Base-by-base conservation (phyloP, 2,329 filamentous ascomycete species). In the Aspergillus calidoustus region DNA sequence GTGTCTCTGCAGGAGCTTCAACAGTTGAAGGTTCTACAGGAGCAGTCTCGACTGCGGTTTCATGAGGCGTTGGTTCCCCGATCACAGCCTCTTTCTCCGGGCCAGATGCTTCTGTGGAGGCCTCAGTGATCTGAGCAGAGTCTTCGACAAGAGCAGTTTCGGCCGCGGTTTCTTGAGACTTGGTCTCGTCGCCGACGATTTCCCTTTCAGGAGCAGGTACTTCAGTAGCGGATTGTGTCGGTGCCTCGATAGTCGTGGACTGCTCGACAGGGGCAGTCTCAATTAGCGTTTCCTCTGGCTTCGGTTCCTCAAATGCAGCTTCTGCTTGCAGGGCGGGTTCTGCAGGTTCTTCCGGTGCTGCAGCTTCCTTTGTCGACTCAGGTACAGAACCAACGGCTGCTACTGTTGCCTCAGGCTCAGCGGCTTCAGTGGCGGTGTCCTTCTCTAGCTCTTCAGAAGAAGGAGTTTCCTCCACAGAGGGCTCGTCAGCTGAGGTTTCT, bases 291-390 rank as follows among this genome's bases (percentile, higher is more conserved):
- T 66, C 59, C 30, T 65, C 55, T n/a, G 44, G 44, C 3, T 52
- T 52, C 15, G 64, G 44, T 51, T 64, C 67, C 38, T 66, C 62
- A n/a, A 46, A 43, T 4, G 23, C 47, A n/a, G 50, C 17, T 23
- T 59, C 60, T 44, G 64, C 50, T 22, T 31, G 41, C 19, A 59
- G 13, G 31, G 66, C 57, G 22, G 7, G 19, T 41, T 41, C 34
- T 41, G 34, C 34, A 6, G 34, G 15, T 15, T 13, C 34, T 38
- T 38, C 31, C 13, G 8, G 31, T 9, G 47, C 49, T 5, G 34
- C 47, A n/a, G 50, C 17, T 23, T 59, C 60, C 44, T 64, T 51
- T 25, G 28, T 41, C 19, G 61, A 13, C 46, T 68, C 57, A 19
- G 11, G 22, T 4, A 28, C 11, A 15, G 25, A 38, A 7, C 48